Conservation (phyloP, 2,329 filamentous ascomycete species). For the Chaetomium strumarium region DNA sequence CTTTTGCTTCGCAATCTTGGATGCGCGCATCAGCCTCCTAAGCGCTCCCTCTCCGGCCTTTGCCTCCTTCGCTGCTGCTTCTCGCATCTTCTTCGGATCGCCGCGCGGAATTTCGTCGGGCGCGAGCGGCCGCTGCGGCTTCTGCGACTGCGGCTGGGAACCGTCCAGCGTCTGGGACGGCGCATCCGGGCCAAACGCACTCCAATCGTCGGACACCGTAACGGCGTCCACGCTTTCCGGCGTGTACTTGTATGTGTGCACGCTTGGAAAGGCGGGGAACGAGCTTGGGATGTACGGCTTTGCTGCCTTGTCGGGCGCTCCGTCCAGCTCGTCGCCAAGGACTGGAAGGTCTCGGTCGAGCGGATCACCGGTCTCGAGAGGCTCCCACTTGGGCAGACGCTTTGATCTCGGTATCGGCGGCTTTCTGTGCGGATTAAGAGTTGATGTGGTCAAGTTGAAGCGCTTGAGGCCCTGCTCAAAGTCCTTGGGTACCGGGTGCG, state of each 20-base stretch:
- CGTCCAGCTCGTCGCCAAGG: conserved; percentile 51
- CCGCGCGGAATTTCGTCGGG: conserved; percentile 38
- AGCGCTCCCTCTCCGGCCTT: conserved; percentile 59
- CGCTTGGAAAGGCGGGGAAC: conserved; percentile 58
- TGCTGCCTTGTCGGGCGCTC: conserved; percentile 49
- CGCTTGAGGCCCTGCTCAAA: conserved; percentile 48
- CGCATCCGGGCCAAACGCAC: conserved; percentile 20
- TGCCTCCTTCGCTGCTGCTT: conserved; percentile 53
- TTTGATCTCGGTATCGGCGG: conserved; percentile 42
- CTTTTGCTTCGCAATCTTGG: conserved; percentile 60
- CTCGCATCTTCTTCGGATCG: conserved; percentile 53
- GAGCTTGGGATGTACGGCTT: conserved; percentile 52
- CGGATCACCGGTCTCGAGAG: conserved; percentile 29
- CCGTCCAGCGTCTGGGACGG: conserved; percentile 18
- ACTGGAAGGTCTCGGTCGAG: conserved; percentile 39
- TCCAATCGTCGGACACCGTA: conserved; percentile 29
- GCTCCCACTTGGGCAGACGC: conserved; percentile 34
- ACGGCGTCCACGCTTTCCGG: conserved; percentile 37
- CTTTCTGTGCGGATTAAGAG: conserved; percentile 51
- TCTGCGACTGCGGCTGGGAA: conserved; percentile 8
- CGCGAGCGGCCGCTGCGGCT: conserved; percentile 20
- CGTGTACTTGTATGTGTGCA: conserved; percentile 58
- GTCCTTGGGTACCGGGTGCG: conserved; percentile 49
- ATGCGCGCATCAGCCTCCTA: conserved; percentile 52
- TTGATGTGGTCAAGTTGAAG: conserved; percentile 46